These are phyloP conservation scores for Neurospora sp. DNA, from an alignment of 2,329 filamentous ascomycete species.

Conservation along the genomic window DNA sequence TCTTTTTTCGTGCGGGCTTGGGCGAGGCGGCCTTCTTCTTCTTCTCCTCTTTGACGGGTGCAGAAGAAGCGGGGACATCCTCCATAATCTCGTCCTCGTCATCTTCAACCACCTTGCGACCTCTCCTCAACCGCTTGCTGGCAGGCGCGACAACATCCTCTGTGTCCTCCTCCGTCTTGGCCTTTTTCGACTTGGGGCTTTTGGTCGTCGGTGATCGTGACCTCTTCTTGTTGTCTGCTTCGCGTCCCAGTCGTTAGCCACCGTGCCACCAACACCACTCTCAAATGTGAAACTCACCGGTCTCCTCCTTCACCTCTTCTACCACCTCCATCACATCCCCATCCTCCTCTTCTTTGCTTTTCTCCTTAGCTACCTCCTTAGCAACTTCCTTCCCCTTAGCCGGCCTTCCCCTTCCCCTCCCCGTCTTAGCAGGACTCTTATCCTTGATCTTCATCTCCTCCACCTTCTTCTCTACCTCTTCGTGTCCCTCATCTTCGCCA, in stretches of 20 bases:
- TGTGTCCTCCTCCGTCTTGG: constrained; percentile 22
- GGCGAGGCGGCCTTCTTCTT: constrained; percentile 18
- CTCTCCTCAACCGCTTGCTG: constrained; percentile 43
- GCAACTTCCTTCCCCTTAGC: constrained; percentile 11
- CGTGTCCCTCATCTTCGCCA: not conserved
- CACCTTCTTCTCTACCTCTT: constrained; percentile 2
- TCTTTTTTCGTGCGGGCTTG: constrained; percentile 16
- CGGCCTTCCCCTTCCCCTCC: constrained; percentile 16
- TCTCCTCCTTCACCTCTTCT: constrained; percentile 16
- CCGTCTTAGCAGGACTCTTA: not conserved
- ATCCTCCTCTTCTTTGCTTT: constrained; percentile 26
- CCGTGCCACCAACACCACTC: not conserved
- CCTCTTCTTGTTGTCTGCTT: constrained; percentile 35
- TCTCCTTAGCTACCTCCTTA: constrained; percentile 17
- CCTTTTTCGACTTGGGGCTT: constrained; percentile 20
- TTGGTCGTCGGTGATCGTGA: constrained; percentile 12
- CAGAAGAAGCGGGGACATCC: constrained; percentile 17
- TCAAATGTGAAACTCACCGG: constrained; percentile 23
- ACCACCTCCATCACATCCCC: not conserved
- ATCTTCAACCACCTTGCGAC: constrained; percentile 34
- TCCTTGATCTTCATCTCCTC: constrained; percentile 4
- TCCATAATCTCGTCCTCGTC: constrained; percentile 37
- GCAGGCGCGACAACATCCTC: constrained; percentile 32
- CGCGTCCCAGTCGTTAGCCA: not conserved
- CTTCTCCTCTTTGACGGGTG: constrained; percentile 20